A percentile compares a stretch with the other conserved stretches of the same genome.
Evolutionary conservation across 2,329 filamentous ascomycete genomes (phyloP).

Genomic region (Alternaria angustiovoidea): DNA sequence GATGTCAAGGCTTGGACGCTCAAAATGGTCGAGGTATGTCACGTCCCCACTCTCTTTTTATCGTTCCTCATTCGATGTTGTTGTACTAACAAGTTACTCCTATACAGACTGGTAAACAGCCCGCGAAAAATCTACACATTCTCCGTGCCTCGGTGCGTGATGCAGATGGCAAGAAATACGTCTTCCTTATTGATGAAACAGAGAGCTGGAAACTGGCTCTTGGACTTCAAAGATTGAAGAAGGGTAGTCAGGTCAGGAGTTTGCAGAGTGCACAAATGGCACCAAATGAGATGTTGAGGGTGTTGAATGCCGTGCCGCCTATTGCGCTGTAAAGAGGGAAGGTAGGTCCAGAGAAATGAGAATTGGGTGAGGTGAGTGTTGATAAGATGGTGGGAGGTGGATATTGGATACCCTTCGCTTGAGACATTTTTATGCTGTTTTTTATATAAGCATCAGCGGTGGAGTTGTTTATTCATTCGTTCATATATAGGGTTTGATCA

Average conservation of each 20-base stretch:
- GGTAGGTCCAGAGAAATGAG: not conserved
- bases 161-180: conserved; percentile 67
- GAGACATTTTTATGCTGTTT: not conserved
- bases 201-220: conserved; percentile 71
- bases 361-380: not conserved
- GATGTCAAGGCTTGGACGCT: conserved; percentile 98
- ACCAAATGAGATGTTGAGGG: conserved; percentile 51
- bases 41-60: not conserved
- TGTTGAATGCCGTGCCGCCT: conserved; percentile 47
- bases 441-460: not conserved
- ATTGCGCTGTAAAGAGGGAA: conserved; percentile 13
- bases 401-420: conserved; percentile 1
- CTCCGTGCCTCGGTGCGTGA: conserved; percentile 67
- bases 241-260: conserved; percentile 64
- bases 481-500: not conserved
- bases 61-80: not conserved
- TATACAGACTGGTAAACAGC: conserved; percentile 53
- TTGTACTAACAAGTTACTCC: conserved; percentile 17
- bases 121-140: conserved; percentile 59
- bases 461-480: not conserved
- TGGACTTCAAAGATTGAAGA: conserved; percentile 64
- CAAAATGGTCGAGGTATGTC: conserved; percentile 76
- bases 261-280: conserved; percentile 63
- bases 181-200: conserved; percentile 66
- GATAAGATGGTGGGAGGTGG: not conserved